Evolutionary conservation across 1,139 yeast species (phyloP).

Genomic region (Sugiyamaella pinicola): DNA sequence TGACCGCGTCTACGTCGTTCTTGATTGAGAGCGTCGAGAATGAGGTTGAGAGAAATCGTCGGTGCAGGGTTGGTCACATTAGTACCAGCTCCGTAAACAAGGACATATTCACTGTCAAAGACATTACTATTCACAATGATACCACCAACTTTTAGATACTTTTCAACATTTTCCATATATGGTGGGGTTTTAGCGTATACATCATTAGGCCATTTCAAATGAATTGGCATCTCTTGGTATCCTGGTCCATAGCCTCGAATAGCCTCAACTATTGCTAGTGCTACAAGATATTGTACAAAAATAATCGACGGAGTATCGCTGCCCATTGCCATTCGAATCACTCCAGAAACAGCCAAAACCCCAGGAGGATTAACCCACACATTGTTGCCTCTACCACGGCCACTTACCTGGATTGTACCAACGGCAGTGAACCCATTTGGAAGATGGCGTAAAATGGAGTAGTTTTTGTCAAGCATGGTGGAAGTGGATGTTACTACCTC

Average conservation of each 20-base stretch:
- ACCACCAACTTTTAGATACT: conserved; percentile 81
- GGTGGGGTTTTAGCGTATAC: conserved; percentile 70
- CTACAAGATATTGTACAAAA: conserved; percentile 81
- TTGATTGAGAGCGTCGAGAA: conserved; percentile 58
- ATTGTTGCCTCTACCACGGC: conserved; percentile 93
- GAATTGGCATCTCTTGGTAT: conserved; percentile 72
- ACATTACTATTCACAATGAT: conserved; percentile 79
- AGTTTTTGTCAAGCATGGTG: conserved; percentile 74
- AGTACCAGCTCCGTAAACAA: conserved; percentile 81
- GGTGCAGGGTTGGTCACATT: conserved; percentile 88
- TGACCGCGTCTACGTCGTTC: conserved; percentile 49
- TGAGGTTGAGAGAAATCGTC: conserved; percentile 79
- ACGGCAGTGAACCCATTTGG: conserved; percentile 76
- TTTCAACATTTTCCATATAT: conserved; percentile 46
- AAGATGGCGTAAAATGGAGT: conserved; percentile 54
- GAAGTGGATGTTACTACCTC: conserved; percentile 91
- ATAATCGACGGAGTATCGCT: conserved; percentile 49
- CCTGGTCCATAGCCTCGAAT: conserved; percentile 66
- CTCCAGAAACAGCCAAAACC: conserved; percentile 77
- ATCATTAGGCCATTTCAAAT: conserved; percentile 97
- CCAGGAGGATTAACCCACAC: conserved; percentile 96
- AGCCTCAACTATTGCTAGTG: conserved; percentile 82
- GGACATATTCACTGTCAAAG: conserved; percentile 55
- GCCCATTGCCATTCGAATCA: conserved; percentile 59
- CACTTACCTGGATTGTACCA: conserved; percentile 84